Evolutionary conservation across 2,329 filamentous ascomycete species (phyloP), one percentile per base, ranked within the genome.

Genomic region (Venturia carpophila): DNA sequence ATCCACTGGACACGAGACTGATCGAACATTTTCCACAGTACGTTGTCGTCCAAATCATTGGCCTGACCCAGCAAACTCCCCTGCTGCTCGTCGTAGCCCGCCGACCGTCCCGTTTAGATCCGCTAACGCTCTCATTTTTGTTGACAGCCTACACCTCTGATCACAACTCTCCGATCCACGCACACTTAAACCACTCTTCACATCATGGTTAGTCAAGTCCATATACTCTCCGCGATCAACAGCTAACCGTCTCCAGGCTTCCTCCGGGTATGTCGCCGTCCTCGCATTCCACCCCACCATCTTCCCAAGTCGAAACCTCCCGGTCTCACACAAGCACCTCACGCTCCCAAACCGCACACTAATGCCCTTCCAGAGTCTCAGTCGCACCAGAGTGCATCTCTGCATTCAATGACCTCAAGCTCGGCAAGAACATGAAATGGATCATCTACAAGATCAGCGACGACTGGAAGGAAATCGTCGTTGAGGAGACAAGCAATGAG

Each of bases 391-490:
- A 92, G 67, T 92, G 89, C 84, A 84, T 83, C 71, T 72, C 73
- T 66, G 75, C 77, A 69, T 93, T 88, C 84, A 91, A 92, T 78
- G 87, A 92, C 71, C 84, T 93, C 70, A 93, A 93, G 85, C 86
- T 92, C 71, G 82, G 79, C 79, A 92, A 92, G 81, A 83, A 86
- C 81, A 73, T 76, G 71, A 92, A 91, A 80, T 95, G 85, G 84
- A 88, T 94, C 80, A 86, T 94, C 83, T 93, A 85, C 87, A 91
- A 92, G 84, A 86, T 94, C 75, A 88, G 87, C 69, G 89, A 92
- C 78, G 84, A 92, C 82, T 86, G 87, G 83, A 91, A 88, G 79
- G 79, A 91, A 79, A 91, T 94, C 75, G 87, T 89, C 67, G 85
- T 94, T 71, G 90, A 93, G 78, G 86, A 90, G 76, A 82, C 85